Evolutionary conservation across 2,329 filamentous ascomycete genomes (phyloP).

Genomic region (Dothiorella sarmentorum): DNA sequence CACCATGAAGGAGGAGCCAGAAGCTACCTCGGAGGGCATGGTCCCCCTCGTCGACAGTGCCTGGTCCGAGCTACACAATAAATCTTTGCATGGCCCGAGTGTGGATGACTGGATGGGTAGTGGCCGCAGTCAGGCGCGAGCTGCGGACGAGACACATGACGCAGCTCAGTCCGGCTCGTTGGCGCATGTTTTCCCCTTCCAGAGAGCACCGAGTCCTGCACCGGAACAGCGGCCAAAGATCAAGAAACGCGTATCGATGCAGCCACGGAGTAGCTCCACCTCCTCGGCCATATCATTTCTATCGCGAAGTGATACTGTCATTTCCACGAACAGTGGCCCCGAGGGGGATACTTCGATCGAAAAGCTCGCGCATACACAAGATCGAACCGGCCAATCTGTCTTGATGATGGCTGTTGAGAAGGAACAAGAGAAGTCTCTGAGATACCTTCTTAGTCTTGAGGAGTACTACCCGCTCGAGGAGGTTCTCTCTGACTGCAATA

Average conservation of each 20-base stretch:
- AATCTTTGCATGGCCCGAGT: background rate
- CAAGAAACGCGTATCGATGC: slow-evolving; percentile 81
- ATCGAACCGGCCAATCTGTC: slow-evolving; percentile 73
- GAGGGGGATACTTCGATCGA: slow-evolving; percentile 87
- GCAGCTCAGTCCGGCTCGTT: slow-evolving; percentile 45
- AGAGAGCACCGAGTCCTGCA: slow-evolving; percentile 55
- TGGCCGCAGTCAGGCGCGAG: background rate
- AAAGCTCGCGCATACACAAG: slow-evolving; percentile 68
- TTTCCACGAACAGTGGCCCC: slow-evolving; percentile 67
- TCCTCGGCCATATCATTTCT: slow-evolving; percentile 80
- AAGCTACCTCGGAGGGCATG: slow-evolving; percentile 28
- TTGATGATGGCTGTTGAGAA: slow-evolving; percentile 56
- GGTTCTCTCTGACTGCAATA: slow-evolving; percentile 80
- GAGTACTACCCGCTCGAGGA: slow-evolving; percentile 70
- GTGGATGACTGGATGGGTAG: slow-evolving; percentile 8
- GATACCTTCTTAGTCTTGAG: slow-evolving; percentile 73
- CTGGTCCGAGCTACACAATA: slow-evolving; percentile 14
- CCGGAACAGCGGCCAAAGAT: slow-evolving; percentile 51
- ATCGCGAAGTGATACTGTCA: slow-evolving; percentile 74
- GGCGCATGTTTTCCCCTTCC: slow-evolving; percentile 89
- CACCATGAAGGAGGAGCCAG: slow-evolving; percentile 40
- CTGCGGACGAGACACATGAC: background rate
- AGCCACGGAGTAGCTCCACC: slow-evolving; percentile 81
- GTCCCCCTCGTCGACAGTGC: slow-evolving; percentile 33
- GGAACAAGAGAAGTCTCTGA: slow-evolving; percentile 66